phyloP scores from a whole-genome alignment of 2,329 filamentous ascomycete species.

The Pseudogymnoascus sp. region DNA sequence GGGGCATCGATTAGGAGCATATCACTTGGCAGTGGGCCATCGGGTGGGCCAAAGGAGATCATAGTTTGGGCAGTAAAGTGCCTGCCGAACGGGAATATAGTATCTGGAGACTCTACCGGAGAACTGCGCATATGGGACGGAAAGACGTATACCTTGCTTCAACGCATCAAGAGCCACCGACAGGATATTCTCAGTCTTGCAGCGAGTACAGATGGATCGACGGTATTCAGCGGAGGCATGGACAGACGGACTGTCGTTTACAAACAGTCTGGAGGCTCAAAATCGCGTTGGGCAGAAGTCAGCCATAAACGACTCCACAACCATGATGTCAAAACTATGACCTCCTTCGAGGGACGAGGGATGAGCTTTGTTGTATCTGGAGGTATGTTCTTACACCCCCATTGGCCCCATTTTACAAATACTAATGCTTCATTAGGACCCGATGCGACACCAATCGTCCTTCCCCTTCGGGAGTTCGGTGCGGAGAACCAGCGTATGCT shows the following conservation, averaged over 20 bases:
- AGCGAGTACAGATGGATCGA: constrained; percentile 67
- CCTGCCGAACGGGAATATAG: constrained; percentile 76
- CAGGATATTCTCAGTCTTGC: constrained; percentile 88
- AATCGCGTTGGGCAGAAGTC: constrained; percentile 72
- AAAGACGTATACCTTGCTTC: constrained; percentile 79
- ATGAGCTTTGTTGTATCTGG: constrained; percentile 87
- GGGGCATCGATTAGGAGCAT: constrained; percentile 71
- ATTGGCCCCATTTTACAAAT: constrained; percentile 13
- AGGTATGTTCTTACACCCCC: constrained; percentile 46
- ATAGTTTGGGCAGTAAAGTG: constrained; percentile 92
- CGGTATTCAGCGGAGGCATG: constrained; percentile 84
- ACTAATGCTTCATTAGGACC: constrained; percentile 50
- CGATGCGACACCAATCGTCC: constrained; percentile 72
- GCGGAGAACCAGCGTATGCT: constrained; percentile 75
- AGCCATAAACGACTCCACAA: constrained; percentile 79
- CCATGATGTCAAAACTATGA: constrained; percentile 92
- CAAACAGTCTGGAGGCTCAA: constrained; percentile 52
- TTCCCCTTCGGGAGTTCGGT: constrained; percentile 69
- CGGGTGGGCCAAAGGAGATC: constrained; percentile 71
- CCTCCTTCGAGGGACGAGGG: constrained; percentile 72
- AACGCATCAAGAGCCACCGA: constrained; percentile 77
- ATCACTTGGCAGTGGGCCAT: constrained; percentile 71
- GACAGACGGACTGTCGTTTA: constrained; percentile 82
- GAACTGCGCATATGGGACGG: constrained; percentile 92
- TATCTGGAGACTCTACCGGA: constrained; percentile 90